A percentile compares a stretch with the other conserved stretches of the same genome.
phyloP scores from a whole-genome alignment of 345 rosid genomes.

The Pistacia integerrima region DNA sequence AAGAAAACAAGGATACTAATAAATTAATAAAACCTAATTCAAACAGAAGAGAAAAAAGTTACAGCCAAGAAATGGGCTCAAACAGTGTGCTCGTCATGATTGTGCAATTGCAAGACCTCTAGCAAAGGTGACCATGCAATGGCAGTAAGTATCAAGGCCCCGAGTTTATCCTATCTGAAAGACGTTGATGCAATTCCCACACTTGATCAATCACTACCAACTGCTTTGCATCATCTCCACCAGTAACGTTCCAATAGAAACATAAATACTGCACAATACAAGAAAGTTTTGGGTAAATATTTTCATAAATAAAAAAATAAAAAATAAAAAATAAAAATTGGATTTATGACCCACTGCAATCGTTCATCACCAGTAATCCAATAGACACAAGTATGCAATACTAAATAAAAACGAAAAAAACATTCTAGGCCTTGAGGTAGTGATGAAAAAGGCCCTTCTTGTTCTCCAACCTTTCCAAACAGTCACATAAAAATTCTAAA shows the following conservation, averaged over 20 bases:
- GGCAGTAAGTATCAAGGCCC: slow-evolving; percentile 11
- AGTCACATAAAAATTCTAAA: not conserved
- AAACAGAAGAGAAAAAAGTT: slow-evolving; percentile 13
- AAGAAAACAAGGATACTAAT: not conserved
- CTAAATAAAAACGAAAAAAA: not conserved
- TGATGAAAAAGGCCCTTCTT: not conserved
- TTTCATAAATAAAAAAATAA: not conserved
- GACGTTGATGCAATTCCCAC: not conserved
- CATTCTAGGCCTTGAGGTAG: not conserved
- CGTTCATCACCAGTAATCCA: not conserved
- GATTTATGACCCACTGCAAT: not conserved
- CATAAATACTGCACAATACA: slow-evolving; percentile 21
- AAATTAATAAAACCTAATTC: slow-evolving; percentile 24
- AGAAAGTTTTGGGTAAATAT: slow-evolving; percentile 1
- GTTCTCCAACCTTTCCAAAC: not conserved
- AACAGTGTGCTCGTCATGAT: not conserved
- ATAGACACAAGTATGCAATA: not conserved
- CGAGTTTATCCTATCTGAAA: no score
- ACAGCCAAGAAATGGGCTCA: slow-evolving; percentile 15
- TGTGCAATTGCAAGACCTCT: slow-evolving; percentile 24
- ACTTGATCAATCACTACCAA: not conserved
- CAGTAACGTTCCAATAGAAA: slow-evolving; percentile 7
- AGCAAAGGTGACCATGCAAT: slow-evolving; percentile 7
- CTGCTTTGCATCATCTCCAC: slow-evolving; percentile 15
- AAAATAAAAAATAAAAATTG: no score